Evolutionary conservation across 345 rosid species (phyloP).

Genomic region (Rhizophora mangle): DNA sequence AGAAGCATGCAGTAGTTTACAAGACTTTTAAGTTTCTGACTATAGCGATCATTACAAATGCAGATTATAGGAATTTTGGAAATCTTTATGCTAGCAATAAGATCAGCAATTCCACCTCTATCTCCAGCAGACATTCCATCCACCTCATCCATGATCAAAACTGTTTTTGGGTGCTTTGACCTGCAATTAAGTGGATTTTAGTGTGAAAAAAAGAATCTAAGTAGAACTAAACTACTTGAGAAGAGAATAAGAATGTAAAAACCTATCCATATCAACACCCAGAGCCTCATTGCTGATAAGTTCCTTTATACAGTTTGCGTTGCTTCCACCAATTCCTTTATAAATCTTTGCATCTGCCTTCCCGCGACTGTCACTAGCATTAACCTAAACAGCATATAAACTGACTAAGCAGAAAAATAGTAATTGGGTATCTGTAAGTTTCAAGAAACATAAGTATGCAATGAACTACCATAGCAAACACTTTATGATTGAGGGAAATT

Average conservation of each 20-base stretch:
- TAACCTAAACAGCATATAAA: constrained; percentile 48
- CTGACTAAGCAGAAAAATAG: not conserved
- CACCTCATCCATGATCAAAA: constrained; percentile 97
- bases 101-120: constrained; percentile 97
- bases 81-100: constrained; percentile 90
- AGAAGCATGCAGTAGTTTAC: constrained; percentile 79
- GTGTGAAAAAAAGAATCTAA: not conserved
- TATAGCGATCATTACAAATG: constrained; percentile 95
- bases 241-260: constrained; percentile 13
- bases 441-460: constrained; percentile 7
- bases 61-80: constrained; percentile 95
- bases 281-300: constrained; percentile 84
- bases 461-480: constrained; percentile 9
- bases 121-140: constrained; percentile 99
- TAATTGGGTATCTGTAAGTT: constrained; percentile 6
- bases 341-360: constrained; percentile 76
- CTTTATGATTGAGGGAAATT: not conserved
- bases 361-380: constrained; percentile 98
- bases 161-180: constrained; percentile 69
- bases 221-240: not conserved
- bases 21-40: constrained; percentile 96
- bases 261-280: constrained; percentile 61
- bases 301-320: constrained; percentile 92
- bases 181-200: constrained; percentile 37
- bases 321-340: constrained; percentile 95